These are phyloP conservation scores for Xeromyces bisporus DNA, from an alignment of 495 filamentous ascomycete species.

Conservation along the genomic window DNA sequence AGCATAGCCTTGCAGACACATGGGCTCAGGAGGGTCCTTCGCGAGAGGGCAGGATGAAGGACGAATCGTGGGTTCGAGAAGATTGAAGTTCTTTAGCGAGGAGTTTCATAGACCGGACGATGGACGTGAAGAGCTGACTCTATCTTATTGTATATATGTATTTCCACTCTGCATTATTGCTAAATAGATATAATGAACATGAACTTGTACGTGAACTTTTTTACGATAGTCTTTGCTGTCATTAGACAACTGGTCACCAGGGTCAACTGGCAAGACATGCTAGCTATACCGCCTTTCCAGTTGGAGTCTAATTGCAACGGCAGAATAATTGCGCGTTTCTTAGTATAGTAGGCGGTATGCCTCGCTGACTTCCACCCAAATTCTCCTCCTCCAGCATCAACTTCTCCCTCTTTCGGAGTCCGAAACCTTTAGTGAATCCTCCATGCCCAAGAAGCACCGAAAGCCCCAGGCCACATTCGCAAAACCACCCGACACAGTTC, in stretches of 20 bases:
- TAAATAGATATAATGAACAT: too few species aligned
- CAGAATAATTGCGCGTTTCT: too few species aligned
- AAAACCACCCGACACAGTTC: conserved; percentile 22
- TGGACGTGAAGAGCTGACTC: too few species aligned
- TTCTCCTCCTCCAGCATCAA: background rate
- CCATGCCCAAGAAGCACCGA: conserved; percentile 34
- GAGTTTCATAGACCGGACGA: too few species aligned
- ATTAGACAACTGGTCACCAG: too few species aligned
- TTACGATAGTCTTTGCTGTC: too few species aligned
- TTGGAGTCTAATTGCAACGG: too few species aligned
- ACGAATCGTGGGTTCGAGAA: conserved; percentile 49
- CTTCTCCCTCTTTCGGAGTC: background rate
- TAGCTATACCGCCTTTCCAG: too few species aligned
- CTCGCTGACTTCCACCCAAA: background rate
- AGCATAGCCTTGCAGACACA: conserved; percentile 45
- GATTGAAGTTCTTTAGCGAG: conserved; percentile 21
- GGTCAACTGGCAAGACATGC: too few species aligned
- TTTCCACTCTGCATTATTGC: too few species aligned
- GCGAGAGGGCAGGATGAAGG: conserved; percentile 42
- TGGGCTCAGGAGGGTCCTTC: conserved; percentile 38
- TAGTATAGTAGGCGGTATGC: too few species aligned
- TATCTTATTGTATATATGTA: background rate
- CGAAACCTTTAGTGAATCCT: conserved; percentile 3
- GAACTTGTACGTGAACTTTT: too few species aligned
- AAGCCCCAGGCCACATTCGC: conserved; percentile 10